These are phyloP conservation scores for Adiantum capillusveneris DNA, from an alignment of 75 land plant species.

Conservation along the genomic window DNA sequence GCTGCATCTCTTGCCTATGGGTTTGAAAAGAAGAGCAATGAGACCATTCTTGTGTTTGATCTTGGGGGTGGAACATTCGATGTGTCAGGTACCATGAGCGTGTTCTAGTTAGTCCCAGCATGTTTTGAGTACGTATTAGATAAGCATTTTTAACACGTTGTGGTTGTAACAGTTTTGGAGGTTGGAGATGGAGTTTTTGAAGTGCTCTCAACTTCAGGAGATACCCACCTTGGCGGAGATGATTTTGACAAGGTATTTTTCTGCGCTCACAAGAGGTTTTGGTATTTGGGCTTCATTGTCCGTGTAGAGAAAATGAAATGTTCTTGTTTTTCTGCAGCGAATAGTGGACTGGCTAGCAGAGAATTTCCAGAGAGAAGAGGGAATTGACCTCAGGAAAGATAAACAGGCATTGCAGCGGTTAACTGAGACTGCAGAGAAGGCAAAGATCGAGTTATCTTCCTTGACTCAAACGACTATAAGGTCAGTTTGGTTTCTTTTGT, in stretches of 20 bases:
- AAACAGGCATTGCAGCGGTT: slow-evolving; percentile 77
- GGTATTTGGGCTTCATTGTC: background rate
- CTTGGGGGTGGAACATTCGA: too few relatives aligned
- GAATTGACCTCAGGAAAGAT: slow-evolving; percentile 71
- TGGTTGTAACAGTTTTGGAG: slow-evolving; percentile 47
- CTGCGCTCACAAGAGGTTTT: too few relatives aligned
- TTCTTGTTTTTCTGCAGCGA: slow-evolving; percentile 48
- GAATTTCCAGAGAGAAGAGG: slow-evolving; percentile 63
- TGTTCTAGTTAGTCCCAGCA: slow-evolving; percentile 24
- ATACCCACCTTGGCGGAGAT: slow-evolving; percentile 88
- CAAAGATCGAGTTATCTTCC: slow-evolving; percentile 74
- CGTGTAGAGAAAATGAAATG: background rate
- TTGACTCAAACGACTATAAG: slow-evolving; percentile 72
- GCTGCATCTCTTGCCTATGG: slow-evolving; percentile 86
- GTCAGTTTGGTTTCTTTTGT: slow-evolving; percentile 16
- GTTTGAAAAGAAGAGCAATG: slow-evolving; percentile 79
- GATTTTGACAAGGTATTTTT: slow-evolving; percentile 84
- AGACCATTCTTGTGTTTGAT: too few relatives aligned
- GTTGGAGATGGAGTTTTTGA: slow-evolving; percentile 95
- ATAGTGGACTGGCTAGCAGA: slow-evolving; percentile 83
- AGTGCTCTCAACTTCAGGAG: too few relatives aligned
- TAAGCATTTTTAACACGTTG: slow-evolving; percentile 7
- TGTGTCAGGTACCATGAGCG: slow-evolving; percentile 61
- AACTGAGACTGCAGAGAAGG: slow-evolving; percentile 76
- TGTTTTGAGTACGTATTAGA: slow-evolving; percentile 21